Evolutionary conservation across 352 stramenopile genomes (phyloP).

Genomic region (Phytophthora tubulina): DNA sequence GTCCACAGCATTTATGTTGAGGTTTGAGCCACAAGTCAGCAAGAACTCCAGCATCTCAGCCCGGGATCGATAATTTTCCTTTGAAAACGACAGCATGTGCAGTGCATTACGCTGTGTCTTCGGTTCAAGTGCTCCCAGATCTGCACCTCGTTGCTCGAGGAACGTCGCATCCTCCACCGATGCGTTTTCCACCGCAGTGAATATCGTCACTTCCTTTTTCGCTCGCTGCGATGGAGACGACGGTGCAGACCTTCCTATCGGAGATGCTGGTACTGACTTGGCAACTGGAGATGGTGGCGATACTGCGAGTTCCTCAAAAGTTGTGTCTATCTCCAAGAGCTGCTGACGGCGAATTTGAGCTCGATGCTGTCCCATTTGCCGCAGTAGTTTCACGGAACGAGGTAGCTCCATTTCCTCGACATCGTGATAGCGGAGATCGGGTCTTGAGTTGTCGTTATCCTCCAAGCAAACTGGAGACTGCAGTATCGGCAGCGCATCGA

Average conservation of each 20-base stretch:
- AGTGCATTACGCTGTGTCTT: constrained; percentile 58
- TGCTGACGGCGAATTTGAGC: constrained; percentile 58
- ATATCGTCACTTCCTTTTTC: constrained; percentile 53
- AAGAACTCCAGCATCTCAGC: constrained; percentile 70
- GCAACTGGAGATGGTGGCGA: background rate
- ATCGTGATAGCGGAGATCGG: constrained; percentile 43
- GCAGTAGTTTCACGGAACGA: constrained; percentile 46
- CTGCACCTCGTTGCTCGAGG: constrained; percentile 51
- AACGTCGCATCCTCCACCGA: constrained; percentile 69
- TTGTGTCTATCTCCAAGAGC: constrained; percentile 36
- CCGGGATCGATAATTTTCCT: constrained; percentile 52
- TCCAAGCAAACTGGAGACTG: constrained; percentile 28
- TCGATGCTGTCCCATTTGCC: constrained; percentile 54
- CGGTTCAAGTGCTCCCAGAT: constrained; percentile 53
- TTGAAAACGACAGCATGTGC: constrained; percentile 69
- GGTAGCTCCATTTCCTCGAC: constrained; percentile 68
- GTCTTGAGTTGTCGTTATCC: constrained; percentile 27
- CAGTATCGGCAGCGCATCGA: constrained; percentile 49
- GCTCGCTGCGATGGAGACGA: constrained; percentile 29
- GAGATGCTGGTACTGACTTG: constrained; percentile 5
- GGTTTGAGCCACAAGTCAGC: constrained; percentile 34
- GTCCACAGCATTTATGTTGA: constrained; percentile 58
- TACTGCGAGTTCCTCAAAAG: background rate
- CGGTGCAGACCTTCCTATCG: constrained; percentile 15
- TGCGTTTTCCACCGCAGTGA: constrained; percentile 61